A percentile compares a stretch with the other conserved stretches of the same genome.
Evolutionary conservation across 2,329 filamentous ascomycete species (phyloP).

Genomic region (Claviceps arundinis): DNA sequence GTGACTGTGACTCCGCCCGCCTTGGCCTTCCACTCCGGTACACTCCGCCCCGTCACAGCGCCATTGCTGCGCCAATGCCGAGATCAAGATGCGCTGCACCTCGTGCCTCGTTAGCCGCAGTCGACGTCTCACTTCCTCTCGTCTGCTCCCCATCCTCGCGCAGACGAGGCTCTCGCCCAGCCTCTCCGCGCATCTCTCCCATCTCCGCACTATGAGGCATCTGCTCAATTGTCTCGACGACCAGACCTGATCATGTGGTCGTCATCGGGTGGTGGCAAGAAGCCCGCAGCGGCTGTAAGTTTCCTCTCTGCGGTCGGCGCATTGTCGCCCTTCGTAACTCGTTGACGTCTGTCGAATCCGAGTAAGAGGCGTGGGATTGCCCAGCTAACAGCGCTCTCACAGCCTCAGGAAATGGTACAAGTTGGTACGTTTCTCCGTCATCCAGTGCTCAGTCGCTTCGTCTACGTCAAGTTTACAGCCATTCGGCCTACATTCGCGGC

Average conservation of each 20-base stretch:
- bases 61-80: background rate
- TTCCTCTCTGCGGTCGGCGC: background rate
- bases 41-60: background rate
- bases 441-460: background rate
- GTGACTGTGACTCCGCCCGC: no score
- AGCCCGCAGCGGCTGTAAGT: conserved; percentile 57
- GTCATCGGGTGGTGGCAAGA: conserved; percentile 53
- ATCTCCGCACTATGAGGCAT: conserved; percentile 19
- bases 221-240: conserved; percentile 12
- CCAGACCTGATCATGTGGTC: conserved; percentile 43
- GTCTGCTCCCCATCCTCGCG: conserved; percentile 1
- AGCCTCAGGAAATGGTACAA: conserved; percentile 92
- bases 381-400: conserved; percentile 24
- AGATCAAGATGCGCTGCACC: background rate
- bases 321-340: background rate
- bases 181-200: conserved; percentile 11
- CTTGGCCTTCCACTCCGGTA: no score
- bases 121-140: background rate
- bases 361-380: background rate
- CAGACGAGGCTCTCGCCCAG: conserved; percentile 10
- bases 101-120: background rate
- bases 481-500: no score
- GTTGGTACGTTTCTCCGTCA: conserved; percentile 55
- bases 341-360: background rate
- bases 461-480: background rate